phyloP scores from a whole-genome alignment of 2,329 filamentous ascomycete genomes.

The Penicillium sclerotiorum region DNA sequence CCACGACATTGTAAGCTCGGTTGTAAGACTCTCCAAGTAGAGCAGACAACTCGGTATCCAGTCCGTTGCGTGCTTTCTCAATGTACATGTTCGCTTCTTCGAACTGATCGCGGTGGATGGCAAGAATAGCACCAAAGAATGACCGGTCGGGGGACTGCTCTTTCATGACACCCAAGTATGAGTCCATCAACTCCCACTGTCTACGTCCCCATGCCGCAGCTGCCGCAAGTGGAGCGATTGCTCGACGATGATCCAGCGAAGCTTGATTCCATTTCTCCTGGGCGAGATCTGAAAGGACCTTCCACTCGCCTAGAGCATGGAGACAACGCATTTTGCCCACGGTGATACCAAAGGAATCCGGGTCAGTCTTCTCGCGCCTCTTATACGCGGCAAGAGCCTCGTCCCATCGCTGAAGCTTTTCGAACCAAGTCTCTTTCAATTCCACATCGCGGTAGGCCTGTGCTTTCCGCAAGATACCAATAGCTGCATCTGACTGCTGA shows the following conservation, averaged over 20 bases:
- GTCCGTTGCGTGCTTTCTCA: slow-evolving; percentile 84
- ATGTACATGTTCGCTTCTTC: slow-evolving; percentile 87
- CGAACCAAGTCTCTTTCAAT: slow-evolving; percentile 97
- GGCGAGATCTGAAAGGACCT: slow-evolving; percentile 82
- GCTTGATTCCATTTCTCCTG: slow-evolving; percentile 94
- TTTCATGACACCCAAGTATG: slow-evolving; percentile 94
- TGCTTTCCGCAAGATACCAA: slow-evolving; percentile 94
- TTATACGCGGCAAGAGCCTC: slow-evolving; percentile 93
- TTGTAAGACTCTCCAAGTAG: slow-evolving; percentile 99
- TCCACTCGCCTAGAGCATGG: slow-evolving; percentile 97
- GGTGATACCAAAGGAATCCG: slow-evolving; percentile 85
- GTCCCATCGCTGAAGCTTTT: slow-evolving; percentile 97
- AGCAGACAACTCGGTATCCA: slow-evolving; percentile 94
- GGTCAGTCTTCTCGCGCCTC: slow-evolving; percentile 74
- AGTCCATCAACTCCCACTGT: slow-evolving; percentile 98
- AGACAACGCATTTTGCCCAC: slow-evolving; percentile 99
- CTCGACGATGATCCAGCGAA: slow-evolving; percentile 79
- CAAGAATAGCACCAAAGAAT: slow-evolving; percentile 95
- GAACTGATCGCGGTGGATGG: slow-evolving; percentile 94
- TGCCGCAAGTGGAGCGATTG: slow-evolving; percentile 90
- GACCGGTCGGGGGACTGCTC: slow-evolving; percentile 88
- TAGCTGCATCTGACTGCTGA: slow-evolving; percentile 96
- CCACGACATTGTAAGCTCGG: slow-evolving; percentile 94
- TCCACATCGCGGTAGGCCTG: slow-evolving; percentile 96
- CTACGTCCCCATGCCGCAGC: slow-evolving; percentile 94